These are phyloP conservation scores for Thelonectria olida DNA, from an alignment of 2,329 filamentous ascomycete species.

Conservation along the genomic window DNA sequence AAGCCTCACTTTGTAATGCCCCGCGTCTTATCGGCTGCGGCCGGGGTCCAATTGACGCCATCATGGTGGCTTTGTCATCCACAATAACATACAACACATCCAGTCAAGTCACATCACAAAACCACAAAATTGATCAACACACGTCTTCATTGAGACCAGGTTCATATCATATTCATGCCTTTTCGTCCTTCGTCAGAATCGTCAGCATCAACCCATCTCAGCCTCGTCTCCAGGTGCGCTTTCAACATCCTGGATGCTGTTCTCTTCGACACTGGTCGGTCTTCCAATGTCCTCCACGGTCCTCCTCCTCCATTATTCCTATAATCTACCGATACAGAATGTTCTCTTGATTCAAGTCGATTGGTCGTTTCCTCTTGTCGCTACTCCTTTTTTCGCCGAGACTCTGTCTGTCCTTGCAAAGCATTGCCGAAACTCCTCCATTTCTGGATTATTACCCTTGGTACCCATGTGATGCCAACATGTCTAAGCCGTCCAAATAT, in stretches of 20 bases:
- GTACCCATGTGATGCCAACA: slow-evolving; percentile 40
- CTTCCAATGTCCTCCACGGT: slow-evolving; percentile 19
- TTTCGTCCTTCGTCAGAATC: slow-evolving; percentile 43
- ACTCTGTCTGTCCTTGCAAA: slow-evolving; percentile 29
- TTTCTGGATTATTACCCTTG: slow-evolving; percentile 38
- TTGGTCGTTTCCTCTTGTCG: slow-evolving; percentile 21
- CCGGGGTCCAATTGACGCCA: not conserved
- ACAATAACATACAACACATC: not conserved
- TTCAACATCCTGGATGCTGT: slow-evolving; percentile 14
- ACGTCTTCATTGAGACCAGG: slow-evolving; percentile 32
- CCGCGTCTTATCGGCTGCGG: slow-evolving; percentile 1
- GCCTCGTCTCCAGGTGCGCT: slow-evolving; percentile 19
- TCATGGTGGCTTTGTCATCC: slow-evolving; percentile 15
- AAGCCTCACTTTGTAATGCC: not conserved
- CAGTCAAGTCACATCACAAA: not conserved
- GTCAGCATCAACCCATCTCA: slow-evolving; percentile 41
- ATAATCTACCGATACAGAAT: slow-evolving; percentile 36
- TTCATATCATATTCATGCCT: slow-evolving; percentile 47
- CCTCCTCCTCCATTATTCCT: slow-evolving; percentile 32
- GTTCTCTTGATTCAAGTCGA: slow-evolving; percentile 13
- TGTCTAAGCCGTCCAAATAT: slow-evolving; percentile 42
- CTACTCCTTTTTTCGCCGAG: slow-evolving; percentile 16
- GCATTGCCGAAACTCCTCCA: slow-evolving; percentile 29
- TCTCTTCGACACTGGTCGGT: slow-evolving; percentile 3
- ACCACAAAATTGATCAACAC: not conserved